These are phyloP conservation scores for Microthlaspi erraticum DNA, from an alignment of 345 rosid genomes.

Conservation along the genomic window DNA sequence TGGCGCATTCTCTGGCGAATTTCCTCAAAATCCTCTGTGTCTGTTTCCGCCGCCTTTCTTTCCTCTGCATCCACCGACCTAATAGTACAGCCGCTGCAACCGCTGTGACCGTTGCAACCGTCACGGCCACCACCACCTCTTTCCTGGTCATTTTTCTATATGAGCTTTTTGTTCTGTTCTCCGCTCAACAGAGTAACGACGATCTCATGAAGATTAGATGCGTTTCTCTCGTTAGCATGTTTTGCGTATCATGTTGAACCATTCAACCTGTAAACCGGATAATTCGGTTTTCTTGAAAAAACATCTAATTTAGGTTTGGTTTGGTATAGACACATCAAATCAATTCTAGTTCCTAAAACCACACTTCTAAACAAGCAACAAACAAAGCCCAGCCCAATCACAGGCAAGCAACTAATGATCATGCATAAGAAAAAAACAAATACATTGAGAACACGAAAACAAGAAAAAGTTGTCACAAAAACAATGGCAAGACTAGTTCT, in stretches of 20 bases:
- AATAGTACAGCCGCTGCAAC: conserved; percentile 39
- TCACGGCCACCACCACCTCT: conserved; percentile 41
- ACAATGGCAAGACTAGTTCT: no score
- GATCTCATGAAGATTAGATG: conserved; percentile 9
- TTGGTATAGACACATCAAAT: no score
- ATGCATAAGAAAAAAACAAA: no score
- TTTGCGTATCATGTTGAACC: conserved; percentile 38
- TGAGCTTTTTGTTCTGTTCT: background rate
- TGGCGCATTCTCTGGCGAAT: conserved; percentile 64
- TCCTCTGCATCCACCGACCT: conserved; percentile 45
- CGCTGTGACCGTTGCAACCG: conserved; percentile 39
- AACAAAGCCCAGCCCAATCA: no score
- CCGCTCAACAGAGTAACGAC: conserved; percentile 1
- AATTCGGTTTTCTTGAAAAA: background rate
- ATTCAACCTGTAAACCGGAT: conserved; percentile 24
- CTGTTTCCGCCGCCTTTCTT: conserved; percentile 48
- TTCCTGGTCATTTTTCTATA: conserved; percentile 39
- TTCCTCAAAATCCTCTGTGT: conserved; percentile 53
- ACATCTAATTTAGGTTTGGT: no score
- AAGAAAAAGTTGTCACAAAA: no score
- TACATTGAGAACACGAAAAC: no score
- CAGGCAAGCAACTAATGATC: no score
- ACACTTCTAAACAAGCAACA: no score
- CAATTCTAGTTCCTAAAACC: no score
- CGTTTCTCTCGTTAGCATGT: conserved; percentile 39